Evolutionary conservation across 1,139 yeast species (phyloP).

Genomic region (Candida frijolesensis): DNA sequence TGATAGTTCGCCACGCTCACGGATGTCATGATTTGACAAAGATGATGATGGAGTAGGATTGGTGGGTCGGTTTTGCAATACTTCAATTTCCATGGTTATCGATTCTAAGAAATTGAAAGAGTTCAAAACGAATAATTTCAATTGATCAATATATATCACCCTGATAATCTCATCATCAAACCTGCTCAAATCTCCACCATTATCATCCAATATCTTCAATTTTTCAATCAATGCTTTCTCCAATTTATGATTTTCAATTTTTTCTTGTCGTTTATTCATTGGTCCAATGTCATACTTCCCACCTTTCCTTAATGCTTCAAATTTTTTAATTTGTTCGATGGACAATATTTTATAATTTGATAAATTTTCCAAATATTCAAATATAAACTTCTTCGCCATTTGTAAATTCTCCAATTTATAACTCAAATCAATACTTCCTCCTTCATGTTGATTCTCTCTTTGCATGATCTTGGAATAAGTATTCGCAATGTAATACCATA

Average conservation of each 20-base stretch:
- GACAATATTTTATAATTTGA: constrained; percentile 44
- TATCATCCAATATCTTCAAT: constrained; percentile 36
- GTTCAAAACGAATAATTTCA: constrained; percentile 53
- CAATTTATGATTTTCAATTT: constrained; percentile 66
- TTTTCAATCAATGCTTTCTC: constrained; percentile 57
- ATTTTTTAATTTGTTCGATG: constrained; percentile 36
- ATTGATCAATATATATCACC: constrained; percentile 53
- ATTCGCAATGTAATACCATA: constrained; percentile 54
- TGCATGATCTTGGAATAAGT: constrained; percentile 20
- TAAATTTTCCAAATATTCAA: constrained; percentile 46
- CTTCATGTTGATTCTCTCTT: constrained; percentile 7
- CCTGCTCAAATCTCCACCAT: constrained; percentile 27
- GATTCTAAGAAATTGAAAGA: constrained; percentile 58
- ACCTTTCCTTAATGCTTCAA: constrained; percentile 43
- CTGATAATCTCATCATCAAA: constrained; percentile 67
- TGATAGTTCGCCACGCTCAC: constrained; percentile 12
- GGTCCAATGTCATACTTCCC: constrained; percentile 44
- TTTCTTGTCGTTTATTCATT: constrained; percentile 61
- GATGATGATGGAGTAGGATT: constrained; percentile 5
- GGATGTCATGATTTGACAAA: not conserved
- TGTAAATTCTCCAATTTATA: constrained; percentile 43
- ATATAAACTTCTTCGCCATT: constrained; percentile 40
- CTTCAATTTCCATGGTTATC: constrained; percentile 57
- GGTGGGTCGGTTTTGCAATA: constrained; percentile 45
- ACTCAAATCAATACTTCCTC: constrained; percentile 19